These are phyloP conservation scores for Fragilariopsis cylindrus DNA, from an alignment of 108 stramenopile species.

Conservation along the genomic window DNA sequence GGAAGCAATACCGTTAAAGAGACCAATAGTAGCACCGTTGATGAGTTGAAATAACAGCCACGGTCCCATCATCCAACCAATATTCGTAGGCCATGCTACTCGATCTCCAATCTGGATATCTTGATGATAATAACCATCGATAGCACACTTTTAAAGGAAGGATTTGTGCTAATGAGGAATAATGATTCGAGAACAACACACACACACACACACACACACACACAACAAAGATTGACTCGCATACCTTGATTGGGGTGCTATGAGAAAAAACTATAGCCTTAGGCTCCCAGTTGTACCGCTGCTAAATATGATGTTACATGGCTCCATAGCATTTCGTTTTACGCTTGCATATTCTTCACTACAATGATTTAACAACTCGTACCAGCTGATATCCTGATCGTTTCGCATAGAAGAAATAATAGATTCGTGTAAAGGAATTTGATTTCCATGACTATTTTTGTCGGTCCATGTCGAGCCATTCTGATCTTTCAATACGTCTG, in stretches of 20 bases:
- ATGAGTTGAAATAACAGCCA: constrained; percentile 46
- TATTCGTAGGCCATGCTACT: constrained; percentile 42
- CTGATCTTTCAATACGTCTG: background rate
- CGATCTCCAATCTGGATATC: constrained; percentile 41
- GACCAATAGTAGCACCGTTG: constrained; percentile 38
- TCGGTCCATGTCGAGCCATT: constrained; percentile 26
- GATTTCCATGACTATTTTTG: constrained; percentile 9
- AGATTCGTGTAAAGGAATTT: constrained; percentile 25
- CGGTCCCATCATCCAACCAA: constrained; percentile 51
- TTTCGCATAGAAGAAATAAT: constrained; percentile 13
- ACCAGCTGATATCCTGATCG: constrained; percentile 29
- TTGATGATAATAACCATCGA: constrained; percentile 45
- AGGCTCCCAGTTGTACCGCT: constrained; percentile 47
- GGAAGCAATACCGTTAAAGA: constrained; percentile 45
- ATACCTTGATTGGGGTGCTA: constrained; percentile 38
- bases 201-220: no score
- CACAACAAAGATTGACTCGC: background rate
- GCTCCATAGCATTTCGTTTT: constrained; percentile 27
- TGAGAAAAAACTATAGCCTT: constrained; percentile 48
- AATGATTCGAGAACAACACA: background rate
- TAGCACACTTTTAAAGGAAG: constrained; percentile 15
- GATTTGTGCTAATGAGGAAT: background rate
- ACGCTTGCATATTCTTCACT: constrained; percentile 29
- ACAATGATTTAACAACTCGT: constrained; percentile 27
- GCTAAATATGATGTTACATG: constrained; percentile 44